phyloP scores from a whole-genome alignment of 768 basidiomycete genomes.

The Phylloporus sp. region DNA sequence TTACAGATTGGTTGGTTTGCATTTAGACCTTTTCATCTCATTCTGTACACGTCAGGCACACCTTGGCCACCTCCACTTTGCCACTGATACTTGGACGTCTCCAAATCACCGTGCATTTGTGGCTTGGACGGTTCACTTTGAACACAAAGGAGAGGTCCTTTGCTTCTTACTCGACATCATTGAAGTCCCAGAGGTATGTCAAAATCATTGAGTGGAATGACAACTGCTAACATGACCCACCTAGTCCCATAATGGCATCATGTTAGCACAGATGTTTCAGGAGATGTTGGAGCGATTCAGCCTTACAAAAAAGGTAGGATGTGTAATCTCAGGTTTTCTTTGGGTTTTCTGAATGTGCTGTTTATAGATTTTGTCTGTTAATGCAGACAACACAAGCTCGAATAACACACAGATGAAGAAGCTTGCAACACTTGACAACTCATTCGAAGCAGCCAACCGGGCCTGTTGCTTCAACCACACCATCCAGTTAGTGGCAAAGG shows the following conservation, averaged over 20 bases:
- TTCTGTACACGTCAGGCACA: neutral
- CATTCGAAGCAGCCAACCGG: neutral
- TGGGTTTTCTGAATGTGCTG: neutral
- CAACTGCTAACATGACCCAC: neutral
- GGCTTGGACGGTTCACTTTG: constrained; percentile 2
- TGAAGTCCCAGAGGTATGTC: neutral
- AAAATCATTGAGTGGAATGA: neutral
- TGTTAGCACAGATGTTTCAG: neutral
- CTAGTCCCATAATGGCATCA: neutral
- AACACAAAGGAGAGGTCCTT: neutral
- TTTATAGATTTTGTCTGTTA: neutral
- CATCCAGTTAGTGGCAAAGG: neutral
- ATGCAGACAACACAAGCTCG: neutral
- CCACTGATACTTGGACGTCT: neutral
- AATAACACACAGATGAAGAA: neutral
- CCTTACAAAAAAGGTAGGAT: neutral
- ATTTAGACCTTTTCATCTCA: too few species aligned
- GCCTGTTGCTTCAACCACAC: constrained; percentile 1
- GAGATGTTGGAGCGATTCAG: neutral
- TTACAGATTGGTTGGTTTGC: too few species aligned
- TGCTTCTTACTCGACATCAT: neutral
- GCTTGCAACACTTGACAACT: neutral
- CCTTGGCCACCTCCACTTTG: neutral
- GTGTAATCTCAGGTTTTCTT: neutral
- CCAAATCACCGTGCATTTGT: neutral